Base-by-base conservation (phyloP, 2,329 filamentous ascomycete species). In the Penicillium rolfsii region DNA sequence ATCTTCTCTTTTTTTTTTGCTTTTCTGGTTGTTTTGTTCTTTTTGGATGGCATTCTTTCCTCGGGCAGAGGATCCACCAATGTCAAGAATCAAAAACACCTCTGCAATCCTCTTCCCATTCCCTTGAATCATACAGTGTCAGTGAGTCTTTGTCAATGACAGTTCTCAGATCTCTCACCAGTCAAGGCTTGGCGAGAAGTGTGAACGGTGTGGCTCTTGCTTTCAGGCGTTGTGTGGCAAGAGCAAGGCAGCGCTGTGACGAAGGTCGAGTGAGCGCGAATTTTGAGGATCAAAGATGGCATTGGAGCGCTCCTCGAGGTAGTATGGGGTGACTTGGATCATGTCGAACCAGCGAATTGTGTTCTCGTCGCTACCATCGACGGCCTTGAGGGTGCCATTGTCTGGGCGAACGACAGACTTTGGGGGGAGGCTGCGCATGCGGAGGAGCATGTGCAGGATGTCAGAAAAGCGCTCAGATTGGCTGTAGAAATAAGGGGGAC, bases 391-490 rank as follows among this genome's bases (percentile, higher is more conserved):
- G 11, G 74, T 65, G n/a, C 76, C 76, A 22, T 71, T 76, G 14
- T 79, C 77, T 3, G 72, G 70, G 24, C 74, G 70, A 24, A 78
- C 68, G 30, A 58, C 71, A 5, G 77, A 75, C 65, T 77, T 78
- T 28, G 79, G 79, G 12, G 78, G 76, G n/a, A 81, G 67, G 50
- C 75, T 76, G 6, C 85, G 83, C 81, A 87, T 85, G 64, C 83
- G 83, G 52, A 87, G 75, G 35, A 87, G 74, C 78, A 85, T 85
- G 59, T 82, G 79, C 4, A 87, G 73, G 35, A 87, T 82, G 55
- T 85, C 81, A 22, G 83, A 80, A 63, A 88, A 86, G n/a, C 79
- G 79, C 57, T 85, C 82, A 43, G 83, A 85, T 72, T 87, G 84
- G 49, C 78, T 79, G 50, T 80, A 83, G 64, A 85, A 84, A 48